Percentiles rank a stretch among this genome's conserved stretches.
These are phyloP conservation scores for Schrenkiella parvula DNA, from an alignment of 345 rosid species.

Conservation along the genomic window DNA sequence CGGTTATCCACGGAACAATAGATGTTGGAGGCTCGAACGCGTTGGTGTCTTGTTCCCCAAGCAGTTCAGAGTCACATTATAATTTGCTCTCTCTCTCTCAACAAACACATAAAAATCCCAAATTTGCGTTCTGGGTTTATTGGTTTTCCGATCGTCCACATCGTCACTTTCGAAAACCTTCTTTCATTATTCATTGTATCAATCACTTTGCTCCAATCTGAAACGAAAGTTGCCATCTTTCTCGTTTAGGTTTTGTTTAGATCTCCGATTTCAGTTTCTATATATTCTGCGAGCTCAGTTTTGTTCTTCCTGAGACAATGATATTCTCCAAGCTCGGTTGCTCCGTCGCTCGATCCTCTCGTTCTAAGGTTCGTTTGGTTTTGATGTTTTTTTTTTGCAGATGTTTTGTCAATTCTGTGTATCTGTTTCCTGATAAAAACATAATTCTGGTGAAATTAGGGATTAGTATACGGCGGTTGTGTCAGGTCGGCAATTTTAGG, in stretches of 20 bases:
- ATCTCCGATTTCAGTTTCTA: slow-evolving; percentile 6
- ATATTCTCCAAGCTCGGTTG: slow-evolving; percentile 60
- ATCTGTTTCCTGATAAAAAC: not conserved
- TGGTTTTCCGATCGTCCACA: not conserved
- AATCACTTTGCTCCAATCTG: not conserved
- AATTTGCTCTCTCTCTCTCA: not conserved
- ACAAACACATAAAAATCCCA: not conserved
- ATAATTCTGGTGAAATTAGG: slow-evolving; percentile 19
- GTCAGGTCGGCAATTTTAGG: slow-evolving; percentile 37
- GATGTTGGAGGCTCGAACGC: slow-evolving; percentile 24
- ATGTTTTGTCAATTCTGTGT: not conserved
- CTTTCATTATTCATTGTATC: not conserved
- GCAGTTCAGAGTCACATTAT: not conserved
- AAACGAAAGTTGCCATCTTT: slow-evolving; percentile 10
- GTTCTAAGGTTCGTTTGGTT: slow-evolving; percentile 38
- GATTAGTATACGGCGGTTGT: slow-evolving; percentile 23
- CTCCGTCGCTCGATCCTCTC: slow-evolving; percentile 49
- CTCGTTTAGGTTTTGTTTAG: slow-evolving; percentile 1
- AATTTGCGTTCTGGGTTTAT: not conserved
- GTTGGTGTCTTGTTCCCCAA: slow-evolving; percentile 29
- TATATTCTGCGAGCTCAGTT: slow-evolving; percentile 20
- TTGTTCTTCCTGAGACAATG: slow-evolving; percentile 34
- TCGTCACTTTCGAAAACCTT: not conserved
- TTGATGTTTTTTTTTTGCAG: not conserved
- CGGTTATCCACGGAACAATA: not conserved